These are phyloP conservation scores for Meyerozyma guilliermondii DNA, from an alignment of 1,139 yeast genomes.

Conservation along the genomic window DNA sequence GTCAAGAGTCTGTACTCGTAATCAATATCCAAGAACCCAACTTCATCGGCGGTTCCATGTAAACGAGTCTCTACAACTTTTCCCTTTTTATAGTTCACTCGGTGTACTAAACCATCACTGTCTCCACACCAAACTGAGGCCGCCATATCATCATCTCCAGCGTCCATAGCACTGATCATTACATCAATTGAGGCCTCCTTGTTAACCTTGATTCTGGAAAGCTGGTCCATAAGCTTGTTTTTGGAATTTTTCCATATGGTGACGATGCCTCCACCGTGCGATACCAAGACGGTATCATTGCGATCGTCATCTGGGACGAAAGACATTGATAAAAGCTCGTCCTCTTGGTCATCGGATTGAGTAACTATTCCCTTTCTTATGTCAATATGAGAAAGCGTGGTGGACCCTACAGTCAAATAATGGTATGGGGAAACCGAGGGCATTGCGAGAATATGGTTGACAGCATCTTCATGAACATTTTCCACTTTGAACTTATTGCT, in stretches of 20 bases:
- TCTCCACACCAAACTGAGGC: conserved; percentile 78
- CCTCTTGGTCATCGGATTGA: conserved; percentile 86
- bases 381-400: conserved; percentile 77
- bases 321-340: conserved; percentile 75
- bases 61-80: conserved; percentile 60
- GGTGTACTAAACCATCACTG: conserved; percentile 72
- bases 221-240: conserved; percentile 70
- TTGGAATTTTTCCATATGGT: conserved; percentile 82
- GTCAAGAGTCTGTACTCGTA: conserved; percentile 70
- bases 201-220: conserved; percentile 68
- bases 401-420: conserved; percentile 76
- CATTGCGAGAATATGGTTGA: conserved; percentile 68
- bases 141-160: conserved; percentile 46
- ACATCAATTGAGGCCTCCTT: conserved; percentile 76
- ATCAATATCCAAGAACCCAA: conserved; percentile 71
- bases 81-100: conserved; percentile 63
- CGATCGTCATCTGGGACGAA: conserved; percentile 57
- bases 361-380: conserved; percentile 61
- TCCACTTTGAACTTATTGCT: conserved; percentile 37
- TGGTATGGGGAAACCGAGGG: conserved; percentile 73
- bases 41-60: conserved; percentile 61
- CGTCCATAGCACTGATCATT: conserved; percentile 69
- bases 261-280: conserved; percentile 89
- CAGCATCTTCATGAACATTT: conserved; percentile 66
- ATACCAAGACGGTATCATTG: conserved; percentile 61